These are phyloP conservation scores for Lupinus albus DNA, from an alignment of 306 rosid species.

Conservation along the genomic window DNA sequence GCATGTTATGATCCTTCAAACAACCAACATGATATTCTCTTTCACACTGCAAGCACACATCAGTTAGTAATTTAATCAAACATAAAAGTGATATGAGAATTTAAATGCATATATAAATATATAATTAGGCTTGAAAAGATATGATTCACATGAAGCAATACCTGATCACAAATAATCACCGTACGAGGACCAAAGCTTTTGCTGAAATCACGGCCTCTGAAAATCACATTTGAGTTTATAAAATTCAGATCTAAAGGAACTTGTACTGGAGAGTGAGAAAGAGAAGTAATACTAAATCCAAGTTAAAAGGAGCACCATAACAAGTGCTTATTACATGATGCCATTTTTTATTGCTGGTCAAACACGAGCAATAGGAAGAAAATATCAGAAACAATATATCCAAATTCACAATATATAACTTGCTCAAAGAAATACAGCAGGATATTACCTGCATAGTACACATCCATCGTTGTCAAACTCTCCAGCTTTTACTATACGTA, in stretches of 20 bases:
- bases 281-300: background rate
- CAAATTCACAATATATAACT: slow-evolving; percentile 18
- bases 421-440: slow-evolving; percentile 4
- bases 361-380: background rate
- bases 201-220: slow-evolving; percentile 75
- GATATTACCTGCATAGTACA: slow-evolving; percentile 74
- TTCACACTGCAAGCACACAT: slow-evolving; percentile 68
- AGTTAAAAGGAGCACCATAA: background rate
- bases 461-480: slow-evolving; percentile 86
- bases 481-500: slow-evolving; percentile 68
- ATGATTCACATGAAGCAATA: slow-evolving; percentile 38
- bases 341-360: background rate
- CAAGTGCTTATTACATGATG: background rate
- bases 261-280: background rate
- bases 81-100: background rate
- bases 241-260: background rate
- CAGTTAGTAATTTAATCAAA: slow-evolving; percentile 7
- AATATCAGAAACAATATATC: background rate
- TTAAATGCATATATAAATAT: background rate
- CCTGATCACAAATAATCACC: slow-evolving; percentile 96
- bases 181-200: slow-evolving; percentile 80
- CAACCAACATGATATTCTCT: slow-evolving; percentile 95
- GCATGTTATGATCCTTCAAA: slow-evolving; percentile 76
- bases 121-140: background rate
- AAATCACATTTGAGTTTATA: slow-evolving; percentile 27